phyloP scores from a whole-genome alignment of 495 filamentous ascomycete species.

The Penicillium cinerascens region DNA sequence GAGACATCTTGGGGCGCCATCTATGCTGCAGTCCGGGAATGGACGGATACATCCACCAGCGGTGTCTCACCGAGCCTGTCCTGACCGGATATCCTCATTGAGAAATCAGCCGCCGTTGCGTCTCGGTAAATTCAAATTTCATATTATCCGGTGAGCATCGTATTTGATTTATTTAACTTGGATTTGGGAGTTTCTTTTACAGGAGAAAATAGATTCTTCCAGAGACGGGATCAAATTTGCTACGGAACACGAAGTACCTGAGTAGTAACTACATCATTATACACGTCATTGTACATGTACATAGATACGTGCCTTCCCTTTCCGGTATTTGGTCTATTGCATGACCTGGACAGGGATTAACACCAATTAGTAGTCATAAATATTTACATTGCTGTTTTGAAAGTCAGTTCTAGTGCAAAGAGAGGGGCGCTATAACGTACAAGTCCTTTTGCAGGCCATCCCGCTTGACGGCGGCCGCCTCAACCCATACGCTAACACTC shows the following conservation, averaged over 20 bases:
- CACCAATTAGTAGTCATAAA: slow-evolving; percentile 11
- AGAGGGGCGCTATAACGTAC: slow-evolving; percentile 22
- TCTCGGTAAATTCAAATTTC: neutral
- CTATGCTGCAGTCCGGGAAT: neutral
- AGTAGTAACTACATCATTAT: too few relatives aligned
- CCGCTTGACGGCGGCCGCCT: slow-evolving; percentile 50
- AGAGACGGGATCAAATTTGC: too few relatives aligned
- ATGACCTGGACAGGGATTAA: too few relatives aligned
- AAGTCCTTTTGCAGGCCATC: slow-evolving; percentile 38
- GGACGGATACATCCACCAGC: neutral
- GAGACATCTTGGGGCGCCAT: neutral
- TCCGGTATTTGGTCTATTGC: too few relatives aligned
- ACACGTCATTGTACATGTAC: too few relatives aligned
- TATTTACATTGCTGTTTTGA: slow-evolving; percentile 8
- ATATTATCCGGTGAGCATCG: neutral
- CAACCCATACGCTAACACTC: slow-evolving; percentile 60
- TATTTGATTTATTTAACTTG: neutral
- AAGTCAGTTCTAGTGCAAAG: neutral
- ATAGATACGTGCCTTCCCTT: too few relatives aligned
- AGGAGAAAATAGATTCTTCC: too few relatives aligned
- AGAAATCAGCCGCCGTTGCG: neutral
- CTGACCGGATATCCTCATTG: neutral
- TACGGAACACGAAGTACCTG: too few relatives aligned
- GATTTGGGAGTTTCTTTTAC: too few relatives aligned
- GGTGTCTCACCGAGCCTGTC: neutral